phyloP scores from a whole-genome alignment of 2,329 filamentous ascomycete genomes.

The Colletotrichum noveboracense region DNA sequence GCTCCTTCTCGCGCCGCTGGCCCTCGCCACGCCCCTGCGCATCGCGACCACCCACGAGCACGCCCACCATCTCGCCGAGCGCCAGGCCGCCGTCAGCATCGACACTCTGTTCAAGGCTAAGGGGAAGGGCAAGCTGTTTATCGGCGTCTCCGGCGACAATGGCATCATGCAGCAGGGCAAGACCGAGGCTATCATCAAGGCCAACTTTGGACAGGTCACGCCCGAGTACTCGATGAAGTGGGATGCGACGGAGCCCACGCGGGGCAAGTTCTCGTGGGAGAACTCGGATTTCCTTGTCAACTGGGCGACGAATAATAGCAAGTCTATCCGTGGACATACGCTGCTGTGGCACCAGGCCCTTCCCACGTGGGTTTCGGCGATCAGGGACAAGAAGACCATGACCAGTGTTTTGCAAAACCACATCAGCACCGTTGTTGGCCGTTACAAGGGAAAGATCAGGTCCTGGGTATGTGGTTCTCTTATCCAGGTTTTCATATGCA shows the following conservation, averaged over 20 bases:
- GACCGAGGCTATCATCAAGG: conserved; percentile 58
- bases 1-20: conserved; percentile 41
- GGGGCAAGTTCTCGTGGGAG: conserved; percentile 58
- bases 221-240: conserved; percentile 77
- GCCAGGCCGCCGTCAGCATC: conserved; percentile 51
- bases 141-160: conserved; percentile 63
- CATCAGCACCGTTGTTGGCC: conserved; percentile 60
- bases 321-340: conserved; percentile 68
- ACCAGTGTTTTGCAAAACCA: conserved; percentile 63
- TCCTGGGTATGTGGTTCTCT: conserved; percentile 49
- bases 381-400: conserved; percentile 57
- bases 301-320: conserved; percentile 60
- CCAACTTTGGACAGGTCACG: conserved; percentile 69
- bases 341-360: conserved; percentile 68
- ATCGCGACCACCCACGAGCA: conserved; percentile 51
- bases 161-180: conserved; percentile 54
- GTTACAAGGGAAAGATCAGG: conserved; percentile 68
- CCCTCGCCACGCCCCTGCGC: conserved; percentile 30
- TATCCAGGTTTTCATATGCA: not conserved
- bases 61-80: conserved; percentile 36
- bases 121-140: conserved; percentile 69
- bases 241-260: conserved; percentile 58
- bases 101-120: conserved; percentile 61
- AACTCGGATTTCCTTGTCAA: conserved; percentile 64
- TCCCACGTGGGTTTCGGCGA: conserved; percentile 62